phyloP scores from a whole-genome alignment of 2,329 filamentous ascomycete species.

The Teratosphaeria pseudoeucalypti region DNA sequence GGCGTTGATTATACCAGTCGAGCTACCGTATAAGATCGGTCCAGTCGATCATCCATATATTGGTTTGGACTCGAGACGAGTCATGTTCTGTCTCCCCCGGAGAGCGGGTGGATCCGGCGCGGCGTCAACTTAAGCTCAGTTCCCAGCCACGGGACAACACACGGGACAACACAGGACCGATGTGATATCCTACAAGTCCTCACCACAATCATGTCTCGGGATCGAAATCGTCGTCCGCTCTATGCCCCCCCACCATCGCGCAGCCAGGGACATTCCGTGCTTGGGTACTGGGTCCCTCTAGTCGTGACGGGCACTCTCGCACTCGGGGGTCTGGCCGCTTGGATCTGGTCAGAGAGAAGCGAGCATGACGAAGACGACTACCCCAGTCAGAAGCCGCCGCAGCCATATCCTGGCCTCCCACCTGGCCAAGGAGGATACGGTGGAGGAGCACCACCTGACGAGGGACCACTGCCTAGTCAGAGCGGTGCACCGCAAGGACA shows the following conservation, averaged over 20 bases:
- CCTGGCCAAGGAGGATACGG: conserved; percentile 1
- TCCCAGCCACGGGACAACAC: neutral
- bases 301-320: conserved; percentile 79
- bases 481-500: conserved; percentile 14
- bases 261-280: conserved; percentile 46
- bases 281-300: conserved; percentile 83
- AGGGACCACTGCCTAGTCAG: conserved; percentile 14
- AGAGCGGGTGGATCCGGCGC: neutral
- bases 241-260: conserved; percentile 20
- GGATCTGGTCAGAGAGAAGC: conserved; percentile 85
- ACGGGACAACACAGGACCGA: neutral
- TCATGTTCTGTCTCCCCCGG: neutral
- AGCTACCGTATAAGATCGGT: neutral
- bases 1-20: too few relatives aligned
- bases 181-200: neutral
- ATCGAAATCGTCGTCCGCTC: conserved; percentile 36
- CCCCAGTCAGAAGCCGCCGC: conserved; percentile 21
- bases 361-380: conserved; percentile 57
- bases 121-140: neutral
- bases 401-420: conserved; percentile 12
- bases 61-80: neutral
- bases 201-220: neutral
- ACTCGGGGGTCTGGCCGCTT: conserved; percentile 74
- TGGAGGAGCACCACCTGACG: conserved; percentile 8
- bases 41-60: neutral